phyloP scores from a whole-genome alignment of 2,329 filamentous ascomycete species.

The Aspergillus japonicus region DNA sequence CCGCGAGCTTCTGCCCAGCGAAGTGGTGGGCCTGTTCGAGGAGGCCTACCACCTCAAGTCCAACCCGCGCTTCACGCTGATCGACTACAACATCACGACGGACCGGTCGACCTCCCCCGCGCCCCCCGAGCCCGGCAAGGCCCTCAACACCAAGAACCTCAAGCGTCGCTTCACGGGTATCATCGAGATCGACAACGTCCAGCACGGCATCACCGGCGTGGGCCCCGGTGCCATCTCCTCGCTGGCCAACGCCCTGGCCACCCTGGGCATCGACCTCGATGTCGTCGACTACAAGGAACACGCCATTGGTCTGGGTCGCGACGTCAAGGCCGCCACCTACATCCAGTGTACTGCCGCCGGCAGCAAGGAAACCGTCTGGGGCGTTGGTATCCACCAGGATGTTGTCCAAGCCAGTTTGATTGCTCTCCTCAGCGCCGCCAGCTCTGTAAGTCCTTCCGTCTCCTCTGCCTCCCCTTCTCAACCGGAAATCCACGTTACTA shows the following conservation, averaged over 20 bases:
- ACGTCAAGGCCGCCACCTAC: slow-evolving; percentile 91
- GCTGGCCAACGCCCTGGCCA: slow-evolving; percentile 75
- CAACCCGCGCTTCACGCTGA: slow-evolving; percentile 79
- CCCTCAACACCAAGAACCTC: slow-evolving; percentile 73
- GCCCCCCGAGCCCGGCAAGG: slow-evolving; percentile 66
- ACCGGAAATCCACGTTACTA: background rate
- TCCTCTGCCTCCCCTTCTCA: background rate
- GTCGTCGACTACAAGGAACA: slow-evolving; percentile 97
- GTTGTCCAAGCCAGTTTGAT: slow-evolving; percentile 86
- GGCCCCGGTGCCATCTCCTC: slow-evolving; percentile 91
- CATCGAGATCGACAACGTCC: slow-evolving; percentile 74
- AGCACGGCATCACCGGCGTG: slow-evolving; percentile 74
- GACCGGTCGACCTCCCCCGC: slow-evolving; percentile 76
- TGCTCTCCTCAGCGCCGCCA: slow-evolving; percentile 80
- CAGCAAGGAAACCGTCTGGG: slow-evolving; percentile 54
- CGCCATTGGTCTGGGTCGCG: slow-evolving; percentile 74
- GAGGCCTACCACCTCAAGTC: slow-evolving; percentile 78
- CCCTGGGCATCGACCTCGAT: slow-evolving; percentile 80
- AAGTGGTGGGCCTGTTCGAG: slow-evolving; percentile 88
- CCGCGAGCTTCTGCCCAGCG: slow-evolving; percentile 76
- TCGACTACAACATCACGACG: slow-evolving; percentile 88
- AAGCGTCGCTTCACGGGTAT: slow-evolving; percentile 82
- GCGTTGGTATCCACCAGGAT: slow-evolving; percentile 73
- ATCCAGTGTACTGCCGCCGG: slow-evolving; percentile 78
- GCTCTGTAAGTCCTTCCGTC: slow-evolving; percentile 63